Conservation (phyloP, 345 rosid species). For the Bruguiera gymnorhiza region DNA sequence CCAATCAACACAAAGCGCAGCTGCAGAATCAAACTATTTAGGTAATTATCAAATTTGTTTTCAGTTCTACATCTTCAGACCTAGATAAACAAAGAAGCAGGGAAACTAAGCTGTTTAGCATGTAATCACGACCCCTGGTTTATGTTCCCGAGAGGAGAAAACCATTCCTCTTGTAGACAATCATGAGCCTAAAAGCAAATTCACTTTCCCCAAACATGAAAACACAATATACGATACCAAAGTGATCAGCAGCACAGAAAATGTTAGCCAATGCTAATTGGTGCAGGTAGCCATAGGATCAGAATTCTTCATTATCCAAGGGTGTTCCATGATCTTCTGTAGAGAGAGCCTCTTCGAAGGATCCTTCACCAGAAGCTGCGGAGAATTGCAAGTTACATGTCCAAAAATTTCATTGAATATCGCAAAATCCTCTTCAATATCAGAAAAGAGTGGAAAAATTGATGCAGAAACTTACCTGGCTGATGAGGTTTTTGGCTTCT, state of each 20-base stretch:
- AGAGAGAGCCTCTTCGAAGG: conserved; percentile 79
- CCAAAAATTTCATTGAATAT: background rate
- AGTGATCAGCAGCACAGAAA: conserved; percentile 5
- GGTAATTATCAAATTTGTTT: no score
- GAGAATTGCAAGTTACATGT: conserved; percentile 7
- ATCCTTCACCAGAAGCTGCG: conserved; percentile 87
- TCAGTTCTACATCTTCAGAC: no score
- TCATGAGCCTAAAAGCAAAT: no score
- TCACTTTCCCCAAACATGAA: background rate
- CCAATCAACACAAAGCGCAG: no score
- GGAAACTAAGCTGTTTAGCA: no score
- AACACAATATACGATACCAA: conserved; percentile 9
- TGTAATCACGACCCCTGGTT: no score
- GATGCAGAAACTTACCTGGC: conserved; percentile 36
- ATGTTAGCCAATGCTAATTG: background rate
- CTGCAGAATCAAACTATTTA: no score
- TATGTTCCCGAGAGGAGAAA: no score
- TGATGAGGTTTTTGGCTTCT: conserved; percentile 72
- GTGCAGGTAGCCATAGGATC: conserved; percentile 58
- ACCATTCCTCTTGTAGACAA: no score
- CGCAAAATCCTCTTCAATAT: background rate
- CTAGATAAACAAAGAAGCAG: no score
- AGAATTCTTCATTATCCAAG: conserved; percentile 84
- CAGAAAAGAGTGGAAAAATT: background rate
- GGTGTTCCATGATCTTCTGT: conserved; percentile 77